A percentile compares a stretch with the other conserved stretches of the same genome.
Evolutionary conservation across 306 rosid species (phyloP).

Genomic region (Vigna radiata): DNA sequence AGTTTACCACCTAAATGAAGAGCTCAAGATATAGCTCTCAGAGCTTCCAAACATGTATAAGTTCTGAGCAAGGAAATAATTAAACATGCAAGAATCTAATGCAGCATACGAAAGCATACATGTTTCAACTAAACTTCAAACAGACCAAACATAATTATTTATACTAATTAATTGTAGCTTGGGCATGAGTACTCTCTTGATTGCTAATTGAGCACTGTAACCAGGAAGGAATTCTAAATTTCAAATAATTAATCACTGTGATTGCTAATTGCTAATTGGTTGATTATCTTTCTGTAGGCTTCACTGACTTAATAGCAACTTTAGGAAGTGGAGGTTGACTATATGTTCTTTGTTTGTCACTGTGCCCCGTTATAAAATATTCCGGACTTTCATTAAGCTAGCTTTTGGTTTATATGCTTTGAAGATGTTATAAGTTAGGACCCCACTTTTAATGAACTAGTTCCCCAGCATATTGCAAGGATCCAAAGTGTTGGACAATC

Average conservation of each 20-base stretch:
- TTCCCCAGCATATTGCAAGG: constrained; percentile 55
- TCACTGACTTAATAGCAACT: constrained; percentile 47
- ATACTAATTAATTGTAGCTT: constrained; percentile 29
- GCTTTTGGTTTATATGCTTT: constrained; percentile 53
- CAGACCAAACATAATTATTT: constrained; percentile 45
- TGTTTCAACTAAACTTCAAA: constrained; percentile 47
- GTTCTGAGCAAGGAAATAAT: too few species aligned
- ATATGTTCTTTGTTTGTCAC: constrained; percentile 45
- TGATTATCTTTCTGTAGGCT: constrained; percentile 32
- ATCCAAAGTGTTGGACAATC: constrained; percentile 54
- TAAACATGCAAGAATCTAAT: constrained; percentile 53
- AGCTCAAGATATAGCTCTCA: too few species aligned
- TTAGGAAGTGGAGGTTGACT: constrained; percentile 30
- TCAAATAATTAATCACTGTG: too few species aligned
- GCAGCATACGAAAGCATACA: constrained; percentile 51
- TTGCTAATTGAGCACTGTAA: constrained; percentile 30
- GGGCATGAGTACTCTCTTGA: constrained; percentile 21
- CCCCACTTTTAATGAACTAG: constrained; percentile 61
- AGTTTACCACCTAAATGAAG: not conserved
- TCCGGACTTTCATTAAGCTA: constrained; percentile 49
- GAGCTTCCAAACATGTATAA: too few species aligned
- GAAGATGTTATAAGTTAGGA: constrained; percentile 47
- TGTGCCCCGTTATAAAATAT: constrained; percentile 51
- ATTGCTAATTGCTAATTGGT: too few species aligned
- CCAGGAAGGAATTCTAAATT: constrained; percentile 37